These are phyloP conservation scores for Trametes pubescens DNA, from an alignment of 1,284 basidiomycete genomes.

Conservation along the genomic window DNA sequence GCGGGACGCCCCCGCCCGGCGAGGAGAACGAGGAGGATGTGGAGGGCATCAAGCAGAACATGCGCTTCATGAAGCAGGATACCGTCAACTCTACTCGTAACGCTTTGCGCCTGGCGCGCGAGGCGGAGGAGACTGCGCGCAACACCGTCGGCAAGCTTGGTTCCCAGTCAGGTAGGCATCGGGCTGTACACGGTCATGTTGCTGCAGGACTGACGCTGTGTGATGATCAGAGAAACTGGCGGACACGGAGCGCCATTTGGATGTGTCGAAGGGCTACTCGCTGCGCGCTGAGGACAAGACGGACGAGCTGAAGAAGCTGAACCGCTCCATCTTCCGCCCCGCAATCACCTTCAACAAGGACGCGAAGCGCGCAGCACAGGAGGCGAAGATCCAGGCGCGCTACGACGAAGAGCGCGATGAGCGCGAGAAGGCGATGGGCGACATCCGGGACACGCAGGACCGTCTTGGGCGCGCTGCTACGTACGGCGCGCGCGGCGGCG, in stretches of 20 bases:
- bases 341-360: constrained; percentile 93
- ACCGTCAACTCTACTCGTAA: constrained; percentile 91
- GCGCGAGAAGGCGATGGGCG: constrained; percentile 85
- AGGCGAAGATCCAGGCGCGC: constrained; percentile 87
- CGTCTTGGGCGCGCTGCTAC: constrained; percentile 82
- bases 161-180: constrained; percentile 88
- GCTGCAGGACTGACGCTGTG: not conserved
- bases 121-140: constrained; percentile 95
- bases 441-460: constrained; percentile 88
- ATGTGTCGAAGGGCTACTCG: constrained; percentile 92
- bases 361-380: constrained; percentile 88
- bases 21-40: constrained; percentile 96
- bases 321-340: constrained; percentile 94
- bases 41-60: constrained; percentile 96
- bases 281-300: constrained; percentile 93
- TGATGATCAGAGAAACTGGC: constrained; percentile 80
- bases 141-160: constrained; percentile 88
- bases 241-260: constrained; percentile 95
- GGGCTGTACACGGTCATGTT: not conserved
- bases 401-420: constrained; percentile 91
- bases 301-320: constrained; percentile 93
- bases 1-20: constrained; percentile 57
- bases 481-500: constrained; percentile 60
- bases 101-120: constrained; percentile 90
- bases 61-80: constrained; percentile 92